These are phyloP conservation scores for Penicillium lagena DNA, from an alignment of 495 filamentous ascomycete genomes.

Conservation along the genomic window DNA sequence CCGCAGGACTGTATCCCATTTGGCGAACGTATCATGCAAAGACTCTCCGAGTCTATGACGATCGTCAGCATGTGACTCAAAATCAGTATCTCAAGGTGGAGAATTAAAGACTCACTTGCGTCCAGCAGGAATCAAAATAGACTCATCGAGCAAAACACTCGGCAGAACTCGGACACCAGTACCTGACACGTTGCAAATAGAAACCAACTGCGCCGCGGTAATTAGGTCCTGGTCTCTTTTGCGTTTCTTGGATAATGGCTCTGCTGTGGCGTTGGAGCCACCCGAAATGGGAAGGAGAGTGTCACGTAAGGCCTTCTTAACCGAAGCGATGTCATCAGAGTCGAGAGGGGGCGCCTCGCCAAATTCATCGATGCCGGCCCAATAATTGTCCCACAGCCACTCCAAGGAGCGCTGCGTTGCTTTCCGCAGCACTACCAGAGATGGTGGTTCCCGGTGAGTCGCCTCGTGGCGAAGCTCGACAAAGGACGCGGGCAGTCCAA, in stretches of 20 bases:
- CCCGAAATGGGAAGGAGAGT: slow-evolving; percentile 12
- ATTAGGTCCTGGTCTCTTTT: slow-evolving; percentile 20
- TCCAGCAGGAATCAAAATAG: slow-evolving; percentile 18
- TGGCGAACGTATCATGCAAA: slow-evolving; percentile 19
- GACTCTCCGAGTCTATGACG: slow-evolving; percentile 25
- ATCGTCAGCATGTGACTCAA: slow-evolving; percentile 2
- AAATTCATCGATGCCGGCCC: slow-evolving; percentile 38
- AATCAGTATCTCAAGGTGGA: neutral
- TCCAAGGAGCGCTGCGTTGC: slow-evolving; percentile 61
- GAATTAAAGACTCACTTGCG: slow-evolving; percentile 23
- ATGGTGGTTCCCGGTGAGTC: slow-evolving; percentile 80
- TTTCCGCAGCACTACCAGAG: slow-evolving; percentile 59
- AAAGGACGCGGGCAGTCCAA: slow-evolving; percentile 75
- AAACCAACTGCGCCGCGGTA: slow-evolving; percentile 20
- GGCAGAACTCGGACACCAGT: slow-evolving; percentile 17
- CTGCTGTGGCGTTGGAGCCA: slow-evolving; percentile 2
- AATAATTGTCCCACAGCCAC: slow-evolving; percentile 90
- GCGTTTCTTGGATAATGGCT: slow-evolving; percentile 26
- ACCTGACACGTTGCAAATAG: slow-evolving; percentile 18
- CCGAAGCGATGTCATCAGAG: slow-evolving; percentile 5
- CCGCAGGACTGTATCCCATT: slow-evolving; percentile 31
- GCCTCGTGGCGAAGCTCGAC: slow-evolving; percentile 88
- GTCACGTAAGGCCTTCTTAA: slow-evolving; percentile 12
- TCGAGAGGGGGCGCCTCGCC: slow-evolving; percentile 1
- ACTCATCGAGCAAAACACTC: slow-evolving; percentile 21